Evolutionary conservation across 306 rosid genomes (phyloP), one percentile per base, ranked within the genome.

Genomic region (Begonia masoniana): DNA sequence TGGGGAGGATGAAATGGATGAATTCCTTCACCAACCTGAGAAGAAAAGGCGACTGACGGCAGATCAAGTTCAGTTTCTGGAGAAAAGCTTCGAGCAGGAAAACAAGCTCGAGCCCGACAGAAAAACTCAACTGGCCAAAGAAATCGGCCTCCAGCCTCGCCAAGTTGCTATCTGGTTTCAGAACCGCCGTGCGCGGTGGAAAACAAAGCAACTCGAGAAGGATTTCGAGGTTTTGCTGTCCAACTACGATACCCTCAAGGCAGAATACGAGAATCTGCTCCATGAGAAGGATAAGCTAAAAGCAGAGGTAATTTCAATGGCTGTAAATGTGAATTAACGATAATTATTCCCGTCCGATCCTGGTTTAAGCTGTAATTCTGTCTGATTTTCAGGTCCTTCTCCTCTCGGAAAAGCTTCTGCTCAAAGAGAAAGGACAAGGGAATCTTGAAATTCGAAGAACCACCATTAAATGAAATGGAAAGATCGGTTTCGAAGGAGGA

Each of bases 141-240:
- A 81, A 71, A 85, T 91, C 56, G 96, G 99, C 13, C 67, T 91
- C 73, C 99, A 85, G 76, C 92, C 99, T 0, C 73, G 99, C 57
- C 99, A 91, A 73, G 96, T 91, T 72, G 99, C 99, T n/a, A 94
- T 91, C 31, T 91, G 99, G 99, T 91, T 86, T 61, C 99, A 91
- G 75, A 91, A 91, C 78, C 96, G 99, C 76, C 73, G 96, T 47
- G 96, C 99, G 50, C 70, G 99, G 11, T 91, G 99, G 99, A 91
- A 91, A 82, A 91, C 94, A 12, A 91, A 91, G 74, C 99, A 91
- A 66, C 94, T 91, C 15, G 99, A 91, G 70, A 82, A 82, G 58
- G 96, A 85, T 70, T 91, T 65, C 72, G 96, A 91, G 71, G 75
- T 74, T 72, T 94, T 91, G 58, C 85, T 77, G 70, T 74, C 96